Conservation (phyloP, 371 early-diverging fungal genomes). For the Apophysomyces variabilis region DNA sequence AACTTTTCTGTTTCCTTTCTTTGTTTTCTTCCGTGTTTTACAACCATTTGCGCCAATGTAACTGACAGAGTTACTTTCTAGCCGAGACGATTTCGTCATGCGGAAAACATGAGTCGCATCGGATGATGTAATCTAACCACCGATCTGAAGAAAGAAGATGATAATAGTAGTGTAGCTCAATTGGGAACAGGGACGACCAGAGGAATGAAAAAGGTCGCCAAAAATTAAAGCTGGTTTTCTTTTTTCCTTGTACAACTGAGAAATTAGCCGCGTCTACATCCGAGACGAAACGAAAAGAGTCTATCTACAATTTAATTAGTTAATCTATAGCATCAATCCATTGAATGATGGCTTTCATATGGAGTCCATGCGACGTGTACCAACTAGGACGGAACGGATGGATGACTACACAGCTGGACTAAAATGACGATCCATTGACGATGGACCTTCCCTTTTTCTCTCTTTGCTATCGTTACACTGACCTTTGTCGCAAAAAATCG, state of each 20-base stretch:
- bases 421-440: conserved; percentile 12
- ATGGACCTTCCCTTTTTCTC: conserved; percentile 1
- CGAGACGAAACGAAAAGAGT: background rate
- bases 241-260: conserved; percentile 5
- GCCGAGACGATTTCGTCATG: background rate
- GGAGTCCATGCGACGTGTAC: background rate
- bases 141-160: background rate
- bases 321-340: background rate
- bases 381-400: background rate
- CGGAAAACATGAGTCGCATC: background rate
- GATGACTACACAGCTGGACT: conserved; percentile 4
- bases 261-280: conserved; percentile 1
- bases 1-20: background rate
- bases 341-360: background rate
- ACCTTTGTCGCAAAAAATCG: background rate
- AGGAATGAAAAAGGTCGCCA: background rate
- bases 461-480: background rate
- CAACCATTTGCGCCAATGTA: too few species aligned
- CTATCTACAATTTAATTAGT: background rate
- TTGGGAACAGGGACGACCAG: background rate
- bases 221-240: conserved; percentile 1
- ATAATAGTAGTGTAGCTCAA: background rate
- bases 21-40: background rate
- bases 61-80: background rate
- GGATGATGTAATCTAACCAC: conserved; percentile 9